A percentile compares a stretch with the other conserved stretches of the same genome.
These are phyloP conservation scores for Metschnikowia kunwiensis DNA, from an alignment of 805 yeast genomes.

Conservation along the genomic window DNA sequence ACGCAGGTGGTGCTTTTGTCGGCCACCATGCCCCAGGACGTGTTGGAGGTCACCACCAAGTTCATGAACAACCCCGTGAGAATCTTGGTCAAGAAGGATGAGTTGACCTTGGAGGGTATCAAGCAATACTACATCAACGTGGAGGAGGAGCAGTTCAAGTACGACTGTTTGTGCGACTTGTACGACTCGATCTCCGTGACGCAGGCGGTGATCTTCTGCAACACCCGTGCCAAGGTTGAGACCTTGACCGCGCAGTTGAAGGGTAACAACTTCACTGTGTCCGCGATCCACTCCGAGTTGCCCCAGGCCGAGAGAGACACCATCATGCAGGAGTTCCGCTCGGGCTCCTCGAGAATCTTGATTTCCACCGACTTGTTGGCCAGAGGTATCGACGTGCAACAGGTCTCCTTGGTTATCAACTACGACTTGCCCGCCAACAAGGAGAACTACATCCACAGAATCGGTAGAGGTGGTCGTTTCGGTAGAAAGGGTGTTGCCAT, in stretches of 20 bases:
- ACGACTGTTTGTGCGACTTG: slow-evolving; percentile 89
- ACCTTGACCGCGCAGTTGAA: slow-evolving; percentile 72
- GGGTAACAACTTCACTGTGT: slow-evolving; percentile 83
- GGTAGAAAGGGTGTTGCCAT: slow-evolving; percentile 98
- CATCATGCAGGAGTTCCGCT: slow-evolving; percentile 93
- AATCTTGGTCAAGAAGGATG: slow-evolving; percentile 92
- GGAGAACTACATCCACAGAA: slow-evolving; percentile 95
- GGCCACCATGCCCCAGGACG: slow-evolving; percentile 94
- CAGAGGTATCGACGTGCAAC: slow-evolving; percentile 88
- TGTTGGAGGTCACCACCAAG: slow-evolving; percentile 83
- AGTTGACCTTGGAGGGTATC: slow-evolving; percentile 92
- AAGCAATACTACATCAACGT: slow-evolving; percentile 89
- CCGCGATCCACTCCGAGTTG: slow-evolving; percentile 95
- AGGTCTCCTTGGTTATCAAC: slow-evolving; percentile 90
- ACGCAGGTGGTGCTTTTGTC: slow-evolving; percentile 93
- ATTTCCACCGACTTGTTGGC: slow-evolving; percentile 86
- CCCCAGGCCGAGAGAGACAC: slow-evolving; percentile 90
- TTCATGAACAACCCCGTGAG: slow-evolving; percentile 94
- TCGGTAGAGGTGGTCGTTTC: slow-evolving; percentile 97
- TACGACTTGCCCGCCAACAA: slow-evolving; percentile 87
- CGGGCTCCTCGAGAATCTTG: slow-evolving; percentile 88
- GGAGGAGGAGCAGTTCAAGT: slow-evolving; percentile 91
- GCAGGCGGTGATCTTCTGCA: slow-evolving; percentile 97
- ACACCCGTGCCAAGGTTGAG: slow-evolving; percentile 92
- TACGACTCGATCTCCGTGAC: slow-evolving; percentile 95